Base-by-base conservation (phyloP, 2,329 filamentous ascomycete genomes). In the Ilyonectria robusta region DNA sequence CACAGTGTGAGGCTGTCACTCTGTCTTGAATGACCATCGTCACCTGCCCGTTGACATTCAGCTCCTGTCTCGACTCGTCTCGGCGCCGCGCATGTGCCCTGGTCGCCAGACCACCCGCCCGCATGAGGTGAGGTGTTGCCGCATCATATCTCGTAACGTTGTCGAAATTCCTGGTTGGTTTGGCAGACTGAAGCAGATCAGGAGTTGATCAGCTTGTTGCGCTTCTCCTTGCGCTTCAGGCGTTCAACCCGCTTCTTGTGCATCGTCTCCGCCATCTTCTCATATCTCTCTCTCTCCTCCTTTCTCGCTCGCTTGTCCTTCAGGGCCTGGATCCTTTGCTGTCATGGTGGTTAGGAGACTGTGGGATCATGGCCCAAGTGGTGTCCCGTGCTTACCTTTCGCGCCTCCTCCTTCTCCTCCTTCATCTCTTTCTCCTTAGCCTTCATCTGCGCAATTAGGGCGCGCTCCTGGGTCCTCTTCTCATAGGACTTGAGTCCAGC, bases 221-320 rank as follows among this genome's bases (percentile, higher is more conserved):
- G 91, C 91, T 98, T 98, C 86, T 99, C 96, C 82, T 94, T 93
- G 78, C 95, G 89, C 91, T 94, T 97, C 81, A 97, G 83, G 75
- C 96, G 89, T 83, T 99, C 96, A 13, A 98, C 92, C 68, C 95
- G 88, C 87, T 97, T 98, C 82, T 89, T 91, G 84, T 98, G 95
- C 96, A 99, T 98, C 85, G 96, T 98, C 84, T 94, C 94, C 21
- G 94, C 95, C 89, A 99, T 89, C 85, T 95, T 94, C 81, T 94
- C 94, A 79, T 95, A 98, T 73, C 95, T 87, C 77, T 95, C 94
- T 82, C 93, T 94, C 85, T 98, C 96, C 76, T 94, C 95, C 87
- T 98, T 98, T 59, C 92, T 93, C 21, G 90, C 92, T 73, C 94
- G 89, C 82, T 92, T 95, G 71, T 97, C 94, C 77, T 93, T 95